Base-by-base conservation (phyloP, 1,284 basidiomycete species). In the Trametes versicolor region DNA sequence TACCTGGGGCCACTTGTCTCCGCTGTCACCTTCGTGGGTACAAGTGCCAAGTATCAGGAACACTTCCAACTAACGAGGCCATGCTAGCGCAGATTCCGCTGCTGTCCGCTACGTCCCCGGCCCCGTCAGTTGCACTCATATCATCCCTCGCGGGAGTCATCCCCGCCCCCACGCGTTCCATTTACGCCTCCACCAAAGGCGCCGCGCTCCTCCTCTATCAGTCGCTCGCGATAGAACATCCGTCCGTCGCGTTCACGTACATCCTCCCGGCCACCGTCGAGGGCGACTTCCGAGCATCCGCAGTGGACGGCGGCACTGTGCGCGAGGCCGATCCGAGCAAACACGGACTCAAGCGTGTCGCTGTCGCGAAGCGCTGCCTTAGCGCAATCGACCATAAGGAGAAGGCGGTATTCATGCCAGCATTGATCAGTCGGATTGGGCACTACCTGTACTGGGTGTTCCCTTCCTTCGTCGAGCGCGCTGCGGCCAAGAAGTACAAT, bases 181-280 rank as follows among this genome's bases (percentile, higher is more conserved):
- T 98, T 32, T 98, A 98, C 76, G 88, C 87, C 0, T 89, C 95
- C 0, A 94, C 93, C 4, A 98, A 98, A 77, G 83, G 91, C 1
- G 92, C 94, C 0, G 91, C 92, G 2, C 84, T 95, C 52, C 76
- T 92, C 49, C 88, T 95, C 63, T 94, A 93, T 77, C 89, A 93
- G 76, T 82, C 91, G 5, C 84, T 95, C 34, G 82, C 92, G 2
- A 90, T 95, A 64, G 94, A 97, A 68, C 89, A 94, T 69, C 90
- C 90, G 4, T 70, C 75, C 8, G 85, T 93, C 69, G 59, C 77
- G 0, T 93, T 92, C 75, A 82, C 87, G 0, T 80, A 81, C 64
- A 70, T 89, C 66, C 74, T 92, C 1, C 89, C 91, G 13, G 80
- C 81, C 29, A 91, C 89, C 6, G 83, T 92, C 39, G 87, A 93